phyloP scores from a whole-genome alignment of 768 basidiomycete genomes.

The Russula lepida region DNA sequence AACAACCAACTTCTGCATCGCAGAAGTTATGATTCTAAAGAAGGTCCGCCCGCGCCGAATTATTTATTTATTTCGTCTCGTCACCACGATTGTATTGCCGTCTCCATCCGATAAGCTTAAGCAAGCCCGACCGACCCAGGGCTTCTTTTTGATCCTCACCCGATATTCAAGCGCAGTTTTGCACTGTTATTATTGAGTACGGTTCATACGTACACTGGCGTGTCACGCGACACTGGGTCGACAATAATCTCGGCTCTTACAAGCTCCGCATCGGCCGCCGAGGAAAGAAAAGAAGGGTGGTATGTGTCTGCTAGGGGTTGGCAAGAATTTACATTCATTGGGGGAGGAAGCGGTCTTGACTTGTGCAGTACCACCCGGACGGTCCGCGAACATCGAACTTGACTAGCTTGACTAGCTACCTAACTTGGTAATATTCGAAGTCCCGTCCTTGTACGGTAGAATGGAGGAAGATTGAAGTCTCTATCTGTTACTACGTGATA shows the following conservation, averaged over 20 bases:
- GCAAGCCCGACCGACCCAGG: not conserved
- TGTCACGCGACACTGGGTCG: not conserved
- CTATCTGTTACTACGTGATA: too few species aligned
- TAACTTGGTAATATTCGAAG: not conserved
- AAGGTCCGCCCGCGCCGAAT: not conserved
- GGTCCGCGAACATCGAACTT: too few species aligned
- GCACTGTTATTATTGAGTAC: too few species aligned
- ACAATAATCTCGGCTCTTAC: not conserved
- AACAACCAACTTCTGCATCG: not conserved
- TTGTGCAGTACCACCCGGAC: too few species aligned
- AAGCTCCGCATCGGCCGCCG: not conserved
- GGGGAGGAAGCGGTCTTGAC: not conserved
- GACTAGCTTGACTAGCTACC: not conserved
- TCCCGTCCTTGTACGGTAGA: not conserved
- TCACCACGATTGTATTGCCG: constrained; percentile 9
- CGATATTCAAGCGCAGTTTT: not conserved
- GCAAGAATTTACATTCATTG: not conserved
- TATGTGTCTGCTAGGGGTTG: not conserved
- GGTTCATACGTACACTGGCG: not conserved
- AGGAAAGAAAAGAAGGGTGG: not conserved
- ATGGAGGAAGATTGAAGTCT: not conserved
- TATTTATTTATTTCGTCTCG: not conserved
- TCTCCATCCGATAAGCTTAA: not conserved
- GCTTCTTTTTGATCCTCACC: constrained; percentile 12
- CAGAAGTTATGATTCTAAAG: not conserved